Conservation (phyloP, 177 flowering plant genomes). For the Vitis hybrid region DNA sequence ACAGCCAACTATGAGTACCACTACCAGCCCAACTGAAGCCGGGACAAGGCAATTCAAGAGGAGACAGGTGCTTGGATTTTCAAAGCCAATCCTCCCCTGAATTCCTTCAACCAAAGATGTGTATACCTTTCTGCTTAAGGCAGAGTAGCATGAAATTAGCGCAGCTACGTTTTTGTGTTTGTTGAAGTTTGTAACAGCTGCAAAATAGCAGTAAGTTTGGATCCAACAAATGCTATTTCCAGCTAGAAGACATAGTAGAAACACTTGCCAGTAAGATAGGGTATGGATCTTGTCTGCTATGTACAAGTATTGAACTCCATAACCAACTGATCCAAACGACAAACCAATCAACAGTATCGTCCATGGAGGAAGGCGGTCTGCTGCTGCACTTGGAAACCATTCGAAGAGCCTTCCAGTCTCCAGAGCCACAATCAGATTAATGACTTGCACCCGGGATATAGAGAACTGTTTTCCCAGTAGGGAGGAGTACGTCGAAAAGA, state of each 20-base stretch:
- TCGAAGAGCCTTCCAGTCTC: background rate
- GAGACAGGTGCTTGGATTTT: no score
- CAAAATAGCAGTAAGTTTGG: constrained; percentile 1
- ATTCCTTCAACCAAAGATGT: background rate
- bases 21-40: no score
- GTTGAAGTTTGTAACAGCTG: background rate
- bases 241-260: constrained; percentile 7
- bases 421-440: background rate
- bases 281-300: background rate
- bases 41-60: no score
- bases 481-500: constrained; percentile 4
- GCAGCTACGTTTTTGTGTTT: background rate
- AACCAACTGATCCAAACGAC: constrained; percentile 1
- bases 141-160: constrained; percentile 7
- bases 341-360: background rate
- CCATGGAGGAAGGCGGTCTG: background rate
- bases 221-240: constrained; percentile 11
- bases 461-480: constrained; percentile 1
- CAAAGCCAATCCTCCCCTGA: no score
- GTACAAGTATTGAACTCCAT: constrained; percentile 11
- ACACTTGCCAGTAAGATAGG: background rate
- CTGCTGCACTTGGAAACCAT: constrained; percentile 1
- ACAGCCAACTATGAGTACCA: background rate
- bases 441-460: constrained; percentile 4
- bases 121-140: constrained; percentile 3